These are phyloP conservation scores for Colletotrichum cereale DNA, from an alignment of 2,329 filamentous ascomycete species.

Conservation along the genomic window DNA sequence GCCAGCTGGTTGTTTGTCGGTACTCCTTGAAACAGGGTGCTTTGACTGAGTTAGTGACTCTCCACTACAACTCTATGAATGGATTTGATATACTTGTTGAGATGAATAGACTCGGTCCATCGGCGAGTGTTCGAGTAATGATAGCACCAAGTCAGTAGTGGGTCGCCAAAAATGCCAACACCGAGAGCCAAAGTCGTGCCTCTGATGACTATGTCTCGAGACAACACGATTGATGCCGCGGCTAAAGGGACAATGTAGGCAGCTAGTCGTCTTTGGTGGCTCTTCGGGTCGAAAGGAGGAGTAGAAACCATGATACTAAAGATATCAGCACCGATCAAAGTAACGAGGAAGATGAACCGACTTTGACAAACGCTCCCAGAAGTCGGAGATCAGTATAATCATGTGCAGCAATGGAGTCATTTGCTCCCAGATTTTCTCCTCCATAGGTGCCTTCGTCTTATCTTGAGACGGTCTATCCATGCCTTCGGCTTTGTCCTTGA, in stretches of 20 bases:
- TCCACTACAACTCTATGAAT: fast-evolving
- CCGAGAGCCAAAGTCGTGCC: slow-evolving; percentile 68
- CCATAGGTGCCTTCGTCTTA: slow-evolving; percentile 34
- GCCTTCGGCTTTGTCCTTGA: slow-evolving; percentile 34
- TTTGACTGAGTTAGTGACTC: slow-evolving; percentile 45
- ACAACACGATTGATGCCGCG: slow-evolving; percentile 50
- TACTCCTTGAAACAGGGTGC: slow-evolving; percentile 74
- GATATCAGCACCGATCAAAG: background rate
- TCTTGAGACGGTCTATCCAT: slow-evolving; percentile 36
- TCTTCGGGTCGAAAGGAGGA: slow-evolving; percentile 42
- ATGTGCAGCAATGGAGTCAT: slow-evolving; percentile 39
- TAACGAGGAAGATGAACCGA: slow-evolving; percentile 20
- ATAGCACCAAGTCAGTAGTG: slow-evolving; percentile 63
- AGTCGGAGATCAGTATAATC: slow-evolving; percentile 43
- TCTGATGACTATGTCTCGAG: slow-evolving; percentile 62
- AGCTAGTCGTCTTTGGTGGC: slow-evolving; percentile 6
- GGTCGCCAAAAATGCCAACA: slow-evolving; percentile 75
- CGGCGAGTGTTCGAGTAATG: background rate
- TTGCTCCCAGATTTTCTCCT: slow-evolving; percentile 30
- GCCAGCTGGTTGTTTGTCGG: slow-evolving; percentile 78
- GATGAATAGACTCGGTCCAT: slow-evolving; percentile 1
- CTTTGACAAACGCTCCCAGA: slow-evolving; percentile 45
- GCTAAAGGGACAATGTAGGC: background rate
- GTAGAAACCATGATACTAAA: slow-evolving; percentile 31
- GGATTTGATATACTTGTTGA: slow-evolving; percentile 10